Conservation (phyloP, 345 rosid genomes). For the Citrus trifoliata region DNA sequence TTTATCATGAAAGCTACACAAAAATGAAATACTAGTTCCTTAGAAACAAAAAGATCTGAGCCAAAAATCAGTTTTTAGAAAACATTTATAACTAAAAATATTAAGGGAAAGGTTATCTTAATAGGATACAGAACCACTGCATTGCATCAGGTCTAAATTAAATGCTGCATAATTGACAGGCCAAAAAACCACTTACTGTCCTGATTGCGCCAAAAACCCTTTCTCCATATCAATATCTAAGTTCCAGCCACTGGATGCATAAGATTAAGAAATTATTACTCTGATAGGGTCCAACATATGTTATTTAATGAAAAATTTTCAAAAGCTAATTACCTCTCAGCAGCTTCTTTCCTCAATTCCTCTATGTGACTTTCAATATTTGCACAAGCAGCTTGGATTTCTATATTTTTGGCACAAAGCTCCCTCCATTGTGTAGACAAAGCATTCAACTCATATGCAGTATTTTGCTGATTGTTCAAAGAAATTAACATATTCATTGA, state of each 20-base stretch:
- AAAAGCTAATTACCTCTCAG: constrained; percentile 52
- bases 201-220: constrained; percentile 30
- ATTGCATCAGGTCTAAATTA: neutral
- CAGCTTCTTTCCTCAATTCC: constrained; percentile 63
- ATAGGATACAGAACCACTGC: neutral
- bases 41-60: neutral
- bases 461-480: constrained; percentile 62
- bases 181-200: constrained; percentile 21
- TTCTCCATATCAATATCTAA: constrained; percentile 61
- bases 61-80: neutral
- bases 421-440: constrained; percentile 89
- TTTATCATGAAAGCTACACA: neutral
- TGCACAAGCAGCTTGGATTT: constrained; percentile 76
- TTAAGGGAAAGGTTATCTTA: neutral
- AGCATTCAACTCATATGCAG: constrained; percentile 85
- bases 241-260: constrained; percentile 68
- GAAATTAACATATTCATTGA: constrained; percentile 12
- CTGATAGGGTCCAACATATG: neutral
- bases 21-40: neutral
- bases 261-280: constrained; percentile 8
- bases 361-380: constrained; percentile 58
- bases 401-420: constrained; percentile 81
- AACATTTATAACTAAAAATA: neutral
- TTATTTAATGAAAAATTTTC: neutral
- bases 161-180: neutral